Base-by-base conservation (phyloP, 2,329 filamentous ascomycete species). In the Trichoderma aggressivum region DNA sequence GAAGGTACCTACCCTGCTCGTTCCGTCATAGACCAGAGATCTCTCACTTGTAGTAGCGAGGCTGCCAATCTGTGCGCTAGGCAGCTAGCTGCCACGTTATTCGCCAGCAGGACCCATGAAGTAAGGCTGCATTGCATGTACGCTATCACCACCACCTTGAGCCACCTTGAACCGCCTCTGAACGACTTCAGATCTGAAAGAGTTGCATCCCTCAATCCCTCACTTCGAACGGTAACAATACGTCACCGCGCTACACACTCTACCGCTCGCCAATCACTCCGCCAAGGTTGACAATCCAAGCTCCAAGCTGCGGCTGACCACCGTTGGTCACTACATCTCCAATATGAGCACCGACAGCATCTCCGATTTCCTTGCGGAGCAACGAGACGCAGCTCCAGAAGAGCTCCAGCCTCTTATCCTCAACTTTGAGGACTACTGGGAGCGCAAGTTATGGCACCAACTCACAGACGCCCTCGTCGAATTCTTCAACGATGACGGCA, bases 361-460 rank as follows among this genome's bases (percentile, higher is more conserved):
- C 81, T 88, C 93, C 80, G 93, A 97, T 82, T 97, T 98, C 84
- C 92, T 99, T 75, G 89, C 90, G 73, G 92, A 97, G 77, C 93
- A 97, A 88, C 92, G 94, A 80, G 94, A 97, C 80, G 86, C 90
- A 80, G 93, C 94, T 78, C 92, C 94, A 66, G 92, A 94, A 76
- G 92, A 97, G 81, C 89, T 97, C 67, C 94, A 98, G 84, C 88
- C 91, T 78, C 89, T 93, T 78, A 93, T 98, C 82, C 88, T 99
- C 77, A 90, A 91, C 78, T 97, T 99, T 75, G 96, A 99, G 86
- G 94, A 97, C 81, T 93, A 90, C 80, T 99, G 96, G 96, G 96
- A 99, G 86, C 91, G 95, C 78, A 98, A 98, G 85, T 88, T 99
- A 84, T 99, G 96, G 96, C 96, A 99, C 85, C 94, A 99, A 84